Conservation (phyloP, 73 alveolate species). For the Paramecium primaurelia region DNA sequence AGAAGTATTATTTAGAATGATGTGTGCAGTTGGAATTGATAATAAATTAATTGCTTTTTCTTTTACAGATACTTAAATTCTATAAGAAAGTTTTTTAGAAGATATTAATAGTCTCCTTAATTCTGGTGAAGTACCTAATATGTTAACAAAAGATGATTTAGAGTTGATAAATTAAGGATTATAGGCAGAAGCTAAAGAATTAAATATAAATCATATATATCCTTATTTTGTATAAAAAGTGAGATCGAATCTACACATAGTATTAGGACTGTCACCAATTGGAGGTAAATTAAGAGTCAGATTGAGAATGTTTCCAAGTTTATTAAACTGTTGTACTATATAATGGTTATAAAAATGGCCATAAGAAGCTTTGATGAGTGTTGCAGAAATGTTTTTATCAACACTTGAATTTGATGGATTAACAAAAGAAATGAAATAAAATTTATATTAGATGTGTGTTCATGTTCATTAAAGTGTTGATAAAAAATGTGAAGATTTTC, state of each 20-base stretch:
- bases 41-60: constrained; percentile 79
- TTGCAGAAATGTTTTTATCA: constrained; percentile 89
- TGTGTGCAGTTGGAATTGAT: constrained; percentile 85
- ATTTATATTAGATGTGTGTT: constrained; percentile 72
- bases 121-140: constrained; percentile 97
- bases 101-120: constrained; percentile 92
- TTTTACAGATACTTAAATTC: constrained; percentile 85
- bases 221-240: constrained; percentile 86
- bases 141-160: constrained; percentile 93
- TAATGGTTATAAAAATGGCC: constrained; percentile 98
- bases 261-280: constrained; percentile 93
- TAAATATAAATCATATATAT: constrained; percentile 83
- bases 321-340: constrained; percentile 94
- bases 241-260: constrained; percentile 87
- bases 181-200: constrained; percentile 81
- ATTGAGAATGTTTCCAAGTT: constrained; percentile 89
- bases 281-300: constrained; percentile 94
- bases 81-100: constrained; percentile 87
- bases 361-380: constrained; percentile 90
- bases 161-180: constrained; percentile 84
- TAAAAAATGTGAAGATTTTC: constrained; percentile 60
- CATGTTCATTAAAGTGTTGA: constrained; percentile 73
- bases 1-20: constrained; percentile 87
- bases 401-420: constrained; percentile 82
- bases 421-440: constrained; percentile 83